phyloP scores from a whole-genome alignment of 2,329 filamentous ascomycete genomes.

The Pseudopyrenochaeta lycopersici region DNA sequence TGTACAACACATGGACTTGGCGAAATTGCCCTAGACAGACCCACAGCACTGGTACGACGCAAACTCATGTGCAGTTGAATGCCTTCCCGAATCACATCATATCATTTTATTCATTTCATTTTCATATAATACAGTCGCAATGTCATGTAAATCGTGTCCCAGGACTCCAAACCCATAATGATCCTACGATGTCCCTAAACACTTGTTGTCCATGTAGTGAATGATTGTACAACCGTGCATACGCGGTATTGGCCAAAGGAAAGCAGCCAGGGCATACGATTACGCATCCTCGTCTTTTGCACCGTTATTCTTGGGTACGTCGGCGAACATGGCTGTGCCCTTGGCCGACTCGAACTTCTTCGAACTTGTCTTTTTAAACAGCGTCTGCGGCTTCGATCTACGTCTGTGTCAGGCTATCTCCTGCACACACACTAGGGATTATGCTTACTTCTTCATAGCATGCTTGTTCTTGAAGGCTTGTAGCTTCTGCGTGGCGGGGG shows the following conservation, averaged over 20 bases:
- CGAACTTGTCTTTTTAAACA: slow-evolving; percentile 53
- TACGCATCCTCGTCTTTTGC: slow-evolving; percentile 9
- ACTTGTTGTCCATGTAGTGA: not conserved
- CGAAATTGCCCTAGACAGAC: slow-evolving; percentile 21
- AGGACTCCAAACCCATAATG: slow-evolving; percentile 8
- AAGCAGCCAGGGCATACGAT: not conserved
- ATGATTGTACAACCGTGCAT: not conserved
- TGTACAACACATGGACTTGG: slow-evolving; percentile 27
- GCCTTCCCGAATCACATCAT: too few species aligned
- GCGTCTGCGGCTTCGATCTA: slow-evolving; percentile 51
- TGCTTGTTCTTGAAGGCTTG: slow-evolving; percentile 82
- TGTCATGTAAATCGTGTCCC: slow-evolving; percentile 22
- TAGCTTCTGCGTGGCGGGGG: slow-evolving; percentile 84
- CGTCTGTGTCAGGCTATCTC: slow-evolving; percentile 16
- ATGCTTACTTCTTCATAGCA: slow-evolving; percentile 71
- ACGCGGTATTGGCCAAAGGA: not conserved
- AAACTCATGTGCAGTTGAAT: too few species aligned
- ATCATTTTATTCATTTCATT: too few species aligned
- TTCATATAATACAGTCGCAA: slow-evolving; percentile 6
- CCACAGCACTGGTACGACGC: not conserved
- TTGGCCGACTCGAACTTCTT: slow-evolving; percentile 50
- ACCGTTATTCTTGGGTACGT: slow-evolving; percentile 42
- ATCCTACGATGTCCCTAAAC: not conserved
- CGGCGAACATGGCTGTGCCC: slow-evolving; percentile 46
- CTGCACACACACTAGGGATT: not conserved